Conservation (phyloP, 768 basidiomycete species). For the Cystofilobasidium macerans region DNA sequence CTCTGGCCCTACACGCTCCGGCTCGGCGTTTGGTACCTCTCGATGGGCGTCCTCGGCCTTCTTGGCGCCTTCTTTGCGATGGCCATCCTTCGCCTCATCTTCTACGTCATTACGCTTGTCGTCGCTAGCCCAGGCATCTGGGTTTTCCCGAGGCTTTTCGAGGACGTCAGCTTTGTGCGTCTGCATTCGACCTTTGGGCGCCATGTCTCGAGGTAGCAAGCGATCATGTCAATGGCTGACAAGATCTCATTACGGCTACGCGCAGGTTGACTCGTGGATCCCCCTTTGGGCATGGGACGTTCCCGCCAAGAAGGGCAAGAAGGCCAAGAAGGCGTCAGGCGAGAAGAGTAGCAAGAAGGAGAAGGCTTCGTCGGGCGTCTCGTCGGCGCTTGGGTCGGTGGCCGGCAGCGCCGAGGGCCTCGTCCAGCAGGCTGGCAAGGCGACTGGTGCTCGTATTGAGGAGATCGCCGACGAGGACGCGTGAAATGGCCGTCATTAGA, state of each 20-base stretch:
- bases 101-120: slow-evolving; percentile 85
- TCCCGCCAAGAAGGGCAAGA: slow-evolving; percentile 56
- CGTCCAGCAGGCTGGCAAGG: neutral
- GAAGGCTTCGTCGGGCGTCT: neutral
- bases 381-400: neutral
- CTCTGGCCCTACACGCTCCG: slow-evolving; percentile 91
- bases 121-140: slow-evolving; percentile 84
- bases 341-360: slow-evolving; percentile 11
- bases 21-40: slow-evolving; percentile 90
- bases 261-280: slow-evolving; percentile 89
- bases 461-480: slow-evolving; percentile 1
- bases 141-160: slow-evolving; percentile 97
- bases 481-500: neutral
- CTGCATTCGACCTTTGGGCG: neutral
- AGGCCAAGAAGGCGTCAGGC: slow-evolving; percentile 32
- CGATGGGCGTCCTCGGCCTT: slow-evolving; percentile 72
- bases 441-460: neutral
- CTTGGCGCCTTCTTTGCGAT: slow-evolving; percentile 82
- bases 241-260: slow-evolving; percentile 10
- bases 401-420: neutral
- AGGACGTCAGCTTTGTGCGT: slow-evolving; percentile 96
- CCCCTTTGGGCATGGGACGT: slow-evolving; percentile 96
- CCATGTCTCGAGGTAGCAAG: neutral
- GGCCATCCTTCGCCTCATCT: slow-evolving; percentile 78
- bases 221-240: neutral